These are phyloP conservation scores for Penicillium angulare DNA, from an alignment of 495 filamentous ascomycete species.

Conservation along the genomic window DNA sequence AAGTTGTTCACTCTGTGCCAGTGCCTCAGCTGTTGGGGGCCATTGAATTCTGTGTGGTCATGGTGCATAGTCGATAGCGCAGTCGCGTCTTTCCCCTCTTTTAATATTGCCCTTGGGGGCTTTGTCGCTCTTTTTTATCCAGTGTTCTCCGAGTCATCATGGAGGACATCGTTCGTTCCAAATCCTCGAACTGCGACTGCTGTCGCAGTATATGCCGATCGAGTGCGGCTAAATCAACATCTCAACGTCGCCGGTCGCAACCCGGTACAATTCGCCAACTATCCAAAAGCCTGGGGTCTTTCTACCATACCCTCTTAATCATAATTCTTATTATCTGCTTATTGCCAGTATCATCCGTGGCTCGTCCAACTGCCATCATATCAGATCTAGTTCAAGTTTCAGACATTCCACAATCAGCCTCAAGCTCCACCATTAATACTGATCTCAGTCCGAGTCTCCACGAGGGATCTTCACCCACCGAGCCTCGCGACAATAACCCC, in stretches of 20 bases:
- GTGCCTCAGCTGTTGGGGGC: conserved; percentile 3
- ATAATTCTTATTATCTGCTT: conserved; percentile 24
- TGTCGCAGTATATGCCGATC: conserved; percentile 3
- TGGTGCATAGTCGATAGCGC: conserved; percentile 8
- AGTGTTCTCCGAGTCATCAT: not conserved
- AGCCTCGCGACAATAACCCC: not conserved
- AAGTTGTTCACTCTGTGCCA: too few species aligned
- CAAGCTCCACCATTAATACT: conserved; percentile 3
- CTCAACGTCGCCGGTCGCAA: conserved; percentile 6
- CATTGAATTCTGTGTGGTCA: not conserved
- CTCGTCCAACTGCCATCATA: conserved; percentile 4
- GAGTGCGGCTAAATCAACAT: conserved; percentile 7
- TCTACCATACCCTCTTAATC: conserved; percentile 21
- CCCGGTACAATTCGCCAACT: conserved; percentile 2
- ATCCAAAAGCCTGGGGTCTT: not conserved
- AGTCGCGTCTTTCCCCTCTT: conserved; percentile 6
- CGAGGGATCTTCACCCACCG: conserved; percentile 10
- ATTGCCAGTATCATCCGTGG: conserved; percentile 10
- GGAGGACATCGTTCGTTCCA: conserved; percentile 3
- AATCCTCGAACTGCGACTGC: not conserved
- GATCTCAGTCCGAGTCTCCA: conserved; percentile 12
- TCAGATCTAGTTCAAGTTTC: not conserved
- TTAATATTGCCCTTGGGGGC: conserved; percentile 11
- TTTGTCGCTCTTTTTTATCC: conserved; percentile 21
- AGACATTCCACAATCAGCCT: conserved; percentile 14